Conservation (phyloP, 1,284 basidiomycete species). For the Wallemia ichthyophaga region DNA sequence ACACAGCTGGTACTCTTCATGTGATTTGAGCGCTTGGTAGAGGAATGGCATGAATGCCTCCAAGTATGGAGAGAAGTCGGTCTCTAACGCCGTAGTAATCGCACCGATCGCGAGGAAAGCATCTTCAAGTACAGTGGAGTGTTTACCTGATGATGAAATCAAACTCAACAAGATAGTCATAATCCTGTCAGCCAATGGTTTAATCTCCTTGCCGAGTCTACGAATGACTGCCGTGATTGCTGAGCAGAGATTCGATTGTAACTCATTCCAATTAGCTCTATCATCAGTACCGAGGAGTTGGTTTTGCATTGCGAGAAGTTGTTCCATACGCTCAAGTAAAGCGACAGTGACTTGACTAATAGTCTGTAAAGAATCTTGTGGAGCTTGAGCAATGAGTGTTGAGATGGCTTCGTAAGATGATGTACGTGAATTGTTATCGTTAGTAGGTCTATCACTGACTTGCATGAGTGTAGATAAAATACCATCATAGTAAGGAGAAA, state of each 20-base stretch:
- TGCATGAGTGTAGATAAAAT: slow-evolving; percentile 50
- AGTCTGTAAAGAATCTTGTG: slow-evolving; percentile 46
- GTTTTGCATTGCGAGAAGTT: slow-evolving; percentile 52
- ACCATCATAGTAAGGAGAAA: slow-evolving; percentile 71
- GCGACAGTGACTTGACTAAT: slow-evolving; percentile 57
- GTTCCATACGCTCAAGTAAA: slow-evolving; percentile 65
- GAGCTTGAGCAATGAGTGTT: slow-evolving; percentile 50
- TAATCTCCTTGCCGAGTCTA: slow-evolving; percentile 51
- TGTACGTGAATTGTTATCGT: slow-evolving; percentile 76
- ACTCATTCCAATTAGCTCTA: slow-evolving; percentile 93
- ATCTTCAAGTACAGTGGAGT: slow-evolving; percentile 86
- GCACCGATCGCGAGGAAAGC: slow-evolving; percentile 87
- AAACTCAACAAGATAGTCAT: slow-evolving; percentile 76
- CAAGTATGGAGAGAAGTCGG: slow-evolving; percentile 62
- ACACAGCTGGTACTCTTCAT: slow-evolving; percentile 86
- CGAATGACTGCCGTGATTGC: slow-evolving; percentile 59
- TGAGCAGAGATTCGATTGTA: slow-evolving; percentile 83
- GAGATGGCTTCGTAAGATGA: slow-evolving; percentile 90
- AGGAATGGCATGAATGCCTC: slow-evolving; percentile 68
- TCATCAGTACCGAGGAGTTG: slow-evolving; percentile 90
- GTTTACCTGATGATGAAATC: slow-evolving; percentile 60
- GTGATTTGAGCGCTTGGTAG: slow-evolving; percentile 59
- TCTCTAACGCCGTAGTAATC: slow-evolving; percentile 54
- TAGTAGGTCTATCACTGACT: slow-evolving; percentile 37
- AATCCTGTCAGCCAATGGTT: slow-evolving; percentile 68